A percentile compares a stretch with the other conserved stretches of the same genome.
These are phyloP conservation scores for Artemisia annua DNA, from an alignment of 129 eudicot species.

Conservation along the genomic window DNA sequence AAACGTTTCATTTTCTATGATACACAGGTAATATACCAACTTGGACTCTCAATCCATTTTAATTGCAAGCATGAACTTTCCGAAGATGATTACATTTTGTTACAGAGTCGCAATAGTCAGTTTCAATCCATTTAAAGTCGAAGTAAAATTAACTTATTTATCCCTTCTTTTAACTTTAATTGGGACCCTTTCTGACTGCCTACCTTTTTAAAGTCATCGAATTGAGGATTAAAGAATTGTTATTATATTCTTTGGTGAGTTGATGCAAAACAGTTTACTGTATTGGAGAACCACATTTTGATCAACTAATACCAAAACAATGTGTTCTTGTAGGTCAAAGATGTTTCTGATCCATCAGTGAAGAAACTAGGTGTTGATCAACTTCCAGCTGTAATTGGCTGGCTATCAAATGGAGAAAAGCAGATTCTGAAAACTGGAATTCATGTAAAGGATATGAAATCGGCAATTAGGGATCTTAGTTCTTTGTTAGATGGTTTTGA, in stretches of 20 bases:
- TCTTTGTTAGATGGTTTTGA: conserved; percentile 63
- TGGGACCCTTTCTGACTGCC: background rate
- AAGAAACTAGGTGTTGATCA: conserved; percentile 57
- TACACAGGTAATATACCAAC: conserved; percentile 55
- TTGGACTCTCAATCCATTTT: background rate
- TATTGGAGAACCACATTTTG: conserved; percentile 1
- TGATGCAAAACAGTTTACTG: background rate
- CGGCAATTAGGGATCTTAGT: conserved; percentile 70
- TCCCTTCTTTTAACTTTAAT: no score
- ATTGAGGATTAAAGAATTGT: background rate
- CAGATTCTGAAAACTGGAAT: conserved; percentile 67
- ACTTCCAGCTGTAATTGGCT: conserved; percentile 92
- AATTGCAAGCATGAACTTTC: no score
- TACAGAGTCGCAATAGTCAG: no score
- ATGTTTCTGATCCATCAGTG: conserved; percentile 62
- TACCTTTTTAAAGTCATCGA: background rate
- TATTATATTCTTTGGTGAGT: background rate
- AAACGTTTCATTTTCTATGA: conserved; percentile 71
- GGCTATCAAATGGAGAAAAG: conserved; percentile 89
- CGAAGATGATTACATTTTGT: no score
- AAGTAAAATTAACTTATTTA: no score
- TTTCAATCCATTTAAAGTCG: no score
- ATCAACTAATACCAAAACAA: background rate
- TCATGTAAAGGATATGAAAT: conserved; percentile 76
- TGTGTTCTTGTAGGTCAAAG: conserved; percentile 52